These are phyloP conservation scores for Epichloe elymi DNA, from an alignment of 2,329 filamentous ascomycete species.

Conservation along the genomic window DNA sequence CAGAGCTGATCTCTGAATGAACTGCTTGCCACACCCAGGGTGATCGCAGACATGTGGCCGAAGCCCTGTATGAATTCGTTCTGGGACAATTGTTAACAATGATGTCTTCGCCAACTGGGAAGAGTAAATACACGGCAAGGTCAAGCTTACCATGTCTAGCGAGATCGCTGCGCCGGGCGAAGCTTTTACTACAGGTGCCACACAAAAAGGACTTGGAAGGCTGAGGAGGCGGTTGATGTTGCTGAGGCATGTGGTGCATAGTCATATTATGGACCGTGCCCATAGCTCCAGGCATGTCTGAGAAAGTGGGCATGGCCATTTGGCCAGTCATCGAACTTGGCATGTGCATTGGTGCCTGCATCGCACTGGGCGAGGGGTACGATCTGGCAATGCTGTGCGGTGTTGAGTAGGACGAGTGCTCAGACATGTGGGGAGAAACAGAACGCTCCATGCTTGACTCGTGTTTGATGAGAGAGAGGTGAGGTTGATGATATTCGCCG, in stretches of 20 bases:
- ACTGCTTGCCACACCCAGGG: conserved; percentile 81
- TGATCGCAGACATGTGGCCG: conserved; percentile 88
- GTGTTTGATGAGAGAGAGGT: conserved; percentile 21
- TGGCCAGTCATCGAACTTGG: conserved; percentile 27
- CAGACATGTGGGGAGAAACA: conserved; percentile 45
- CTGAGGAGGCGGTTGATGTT: conserved; percentile 20
- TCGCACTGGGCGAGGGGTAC: conserved; percentile 40
- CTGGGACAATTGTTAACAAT: conserved; percentile 34
- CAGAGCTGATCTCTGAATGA: conserved; percentile 90
- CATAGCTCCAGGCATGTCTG: conserved; percentile 21
- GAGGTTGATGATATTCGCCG: conserved; percentile 18
- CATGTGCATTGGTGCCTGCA: conserved; percentile 37
- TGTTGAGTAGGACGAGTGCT: conserved; percentile 43
- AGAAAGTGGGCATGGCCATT: conserved; percentile 30
- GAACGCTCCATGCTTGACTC: conserved; percentile 36
- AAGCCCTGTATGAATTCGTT: conserved; percentile 87
- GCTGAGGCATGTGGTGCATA: conserved; percentile 25
- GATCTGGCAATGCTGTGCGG: conserved; percentile 33
- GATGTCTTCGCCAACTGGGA: background rate
- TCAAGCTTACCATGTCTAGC: conserved; percentile 74
- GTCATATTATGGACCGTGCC: conserved; percentile 23
- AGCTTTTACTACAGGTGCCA: conserved; percentile 79
- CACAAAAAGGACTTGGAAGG: conserved; percentile 68
- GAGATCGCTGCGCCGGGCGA: conserved; percentile 85
- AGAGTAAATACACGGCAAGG: background rate